phyloP scores from a whole-genome alignment of 2,329 filamentous ascomycete species.

The Penicillium concentricum region DNA sequence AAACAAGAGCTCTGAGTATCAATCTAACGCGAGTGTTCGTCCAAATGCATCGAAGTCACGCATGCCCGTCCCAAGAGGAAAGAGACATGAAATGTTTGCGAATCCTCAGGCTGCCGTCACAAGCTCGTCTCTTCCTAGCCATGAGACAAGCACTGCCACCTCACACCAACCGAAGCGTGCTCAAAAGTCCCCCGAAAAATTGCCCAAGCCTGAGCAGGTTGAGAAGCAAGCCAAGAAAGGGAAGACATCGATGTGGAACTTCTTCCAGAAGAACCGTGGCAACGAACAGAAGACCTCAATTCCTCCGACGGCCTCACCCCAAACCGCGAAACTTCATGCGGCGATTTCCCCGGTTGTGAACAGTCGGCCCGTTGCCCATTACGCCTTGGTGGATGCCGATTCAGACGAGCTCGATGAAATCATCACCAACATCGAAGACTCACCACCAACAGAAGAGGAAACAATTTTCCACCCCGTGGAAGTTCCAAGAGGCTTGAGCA shows the following conservation, averaged over 20 bases:
- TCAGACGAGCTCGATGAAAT: constrained; percentile 43
- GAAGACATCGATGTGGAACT: constrained; percentile 51
- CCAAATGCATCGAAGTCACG: constrained; percentile 10
- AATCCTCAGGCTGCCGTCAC: constrained; percentile 25
- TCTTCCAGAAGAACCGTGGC: constrained; percentile 52
- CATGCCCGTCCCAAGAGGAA: constrained; percentile 27
- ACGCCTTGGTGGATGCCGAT: constrained; percentile 55
- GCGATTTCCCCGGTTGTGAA: constrained; percentile 39
- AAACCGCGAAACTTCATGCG: constrained; percentile 39
- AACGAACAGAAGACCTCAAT: constrained; percentile 27
- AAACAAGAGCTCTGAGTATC: constrained; percentile 9
- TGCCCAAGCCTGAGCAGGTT: constrained; percentile 25
- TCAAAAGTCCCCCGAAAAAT: background rate
- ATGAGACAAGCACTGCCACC: constrained; percentile 12
- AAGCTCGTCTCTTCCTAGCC: constrained; percentile 24
- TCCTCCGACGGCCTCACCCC: constrained; percentile 14
- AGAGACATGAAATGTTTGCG: constrained; percentile 14
- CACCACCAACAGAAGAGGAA: constrained; percentile 41
- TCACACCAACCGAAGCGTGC: constrained; percentile 6
- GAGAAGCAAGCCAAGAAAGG: constrained; percentile 36
- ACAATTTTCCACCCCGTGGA: constrained; percentile 20
- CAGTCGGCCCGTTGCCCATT: constrained; percentile 55
- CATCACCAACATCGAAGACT: constrained; percentile 38
- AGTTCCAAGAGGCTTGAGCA: constrained; percentile 29
- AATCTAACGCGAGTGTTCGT: background rate